Evolutionary conservation across 768 basidiomycete genomes (phyloP), one percentile per base, ranked within the genome.

Genomic region (Trametes cinnabarina): DNA sequence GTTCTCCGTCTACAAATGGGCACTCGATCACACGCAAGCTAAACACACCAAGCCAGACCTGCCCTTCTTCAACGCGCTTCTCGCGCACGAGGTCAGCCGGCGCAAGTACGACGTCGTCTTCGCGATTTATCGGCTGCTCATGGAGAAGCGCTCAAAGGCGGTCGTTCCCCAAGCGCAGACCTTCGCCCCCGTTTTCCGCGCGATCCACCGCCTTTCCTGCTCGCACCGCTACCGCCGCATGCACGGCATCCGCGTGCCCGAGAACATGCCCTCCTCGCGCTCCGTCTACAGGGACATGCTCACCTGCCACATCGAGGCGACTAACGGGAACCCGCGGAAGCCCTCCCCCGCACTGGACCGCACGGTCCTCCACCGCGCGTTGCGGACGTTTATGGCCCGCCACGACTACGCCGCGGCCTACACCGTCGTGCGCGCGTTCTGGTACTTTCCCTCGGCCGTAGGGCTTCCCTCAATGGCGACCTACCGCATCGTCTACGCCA

Each of bases 381-480:
- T 85, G 4, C 74, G 75, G n/a, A 69, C 75, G 0, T 80, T 82
- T 61, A 66, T 84, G 52, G 66, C 65, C 0, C 63, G 68, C 10
- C 68, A 70, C 3, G 84, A 84, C 67, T 84, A 81, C 56, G 67
- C 78, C 11, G 83, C 73, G 1, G 81, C 79, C 1, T 74, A 74
- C 59, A 64, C 79, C 44, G 69, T 69, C 17, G 55, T 84, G 9
- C 69, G 67, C 22, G 60, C 73, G 9, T 62, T 64, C 51, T 47
- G 32, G 11, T 12, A 50, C 22, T 32, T 65, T 17, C 60, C 58
- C 17, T 3, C 37, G 8, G 44, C 32, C 11, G 15, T 63, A 40
- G 48, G 49, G 26, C 28, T 3, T 1, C 55, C 60, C 9, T 40
- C 55, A 7, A 44, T 64, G 2, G 28, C 22, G 20, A 66, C 62